Percentiles rank a stretch among this genome's conserved stretches.
Evolutionary conservation across 306 rosid genomes (phyloP).

Genomic region (Ormosia emarginata): DNA sequence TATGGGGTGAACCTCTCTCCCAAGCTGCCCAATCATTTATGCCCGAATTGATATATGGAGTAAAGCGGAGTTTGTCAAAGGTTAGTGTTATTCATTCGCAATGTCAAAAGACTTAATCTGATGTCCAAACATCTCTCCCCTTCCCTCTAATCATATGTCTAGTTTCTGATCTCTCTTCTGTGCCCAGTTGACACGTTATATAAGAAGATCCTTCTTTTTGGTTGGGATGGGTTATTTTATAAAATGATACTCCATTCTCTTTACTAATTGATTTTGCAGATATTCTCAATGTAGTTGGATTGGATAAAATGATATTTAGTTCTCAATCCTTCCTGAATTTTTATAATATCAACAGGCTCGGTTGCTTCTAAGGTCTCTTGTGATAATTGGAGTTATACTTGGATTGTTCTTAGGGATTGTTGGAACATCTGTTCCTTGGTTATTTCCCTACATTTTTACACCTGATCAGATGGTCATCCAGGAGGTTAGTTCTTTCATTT

Average conservation of each 20-base stretch:
- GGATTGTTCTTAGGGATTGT: conserved; percentile 63
- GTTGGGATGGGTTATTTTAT: neutral
- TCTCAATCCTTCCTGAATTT: neutral
- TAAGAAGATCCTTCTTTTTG: neutral
- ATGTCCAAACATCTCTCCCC: neutral
- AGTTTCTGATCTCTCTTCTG: neutral
- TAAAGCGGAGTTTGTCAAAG: conserved; percentile 60
- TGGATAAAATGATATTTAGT: neutral
- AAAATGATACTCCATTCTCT: neutral
- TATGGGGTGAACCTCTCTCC: conserved; percentile 97
- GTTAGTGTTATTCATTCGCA: conserved; percentile 39
- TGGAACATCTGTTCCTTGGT: conserved; percentile 78
- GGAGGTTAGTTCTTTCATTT: conserved; percentile 54
- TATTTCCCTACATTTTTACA: conserved; percentile 75
- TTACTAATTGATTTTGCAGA: neutral
- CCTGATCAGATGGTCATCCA: conserved; percentile 67
- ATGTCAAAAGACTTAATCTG: conserved; percentile 6
- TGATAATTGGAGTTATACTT: conserved; percentile 60
- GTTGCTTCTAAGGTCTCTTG: conserved; percentile 71
- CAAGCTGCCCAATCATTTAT: conserved; percentile 97
- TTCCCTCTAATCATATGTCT: neutral
- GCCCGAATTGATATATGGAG: conserved; percentile 81
- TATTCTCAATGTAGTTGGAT: neutral
- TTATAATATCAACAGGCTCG: conserved; percentile 57
- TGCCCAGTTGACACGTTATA: neutral